phyloP scores from a whole-genome alignment of 768 basidiomycete species.

The Mycena vulgaris region DNA sequence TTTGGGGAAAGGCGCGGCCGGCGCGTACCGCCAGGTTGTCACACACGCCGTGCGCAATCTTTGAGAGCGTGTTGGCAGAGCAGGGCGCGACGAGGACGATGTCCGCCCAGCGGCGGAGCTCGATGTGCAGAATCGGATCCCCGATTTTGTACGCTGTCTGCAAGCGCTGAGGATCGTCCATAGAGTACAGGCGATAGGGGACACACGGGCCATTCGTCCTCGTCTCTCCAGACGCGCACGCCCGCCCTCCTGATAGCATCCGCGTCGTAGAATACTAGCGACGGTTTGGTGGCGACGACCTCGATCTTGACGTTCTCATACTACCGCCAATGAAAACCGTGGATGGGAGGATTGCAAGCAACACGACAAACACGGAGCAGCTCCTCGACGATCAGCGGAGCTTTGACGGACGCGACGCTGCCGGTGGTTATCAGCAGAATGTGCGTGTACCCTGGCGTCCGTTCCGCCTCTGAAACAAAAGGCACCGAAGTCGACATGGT shows the following conservation, averaged over 20 bases:
- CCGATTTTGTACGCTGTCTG: slow-evolving; percentile 85
- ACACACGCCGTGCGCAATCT: slow-evolving; percentile 90
- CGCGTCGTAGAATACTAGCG: slow-evolving; percentile 82
- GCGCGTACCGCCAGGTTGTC: slow-evolving; percentile 89
- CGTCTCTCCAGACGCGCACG: slow-evolving; percentile 87
- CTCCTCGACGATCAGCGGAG: slow-evolving; percentile 88
- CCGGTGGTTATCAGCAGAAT: slow-evolving; percentile 91
- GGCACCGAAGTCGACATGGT: slow-evolving; percentile 33
- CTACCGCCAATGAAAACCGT: slow-evolving; percentile 55
- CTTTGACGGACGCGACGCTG: slow-evolving; percentile 96
- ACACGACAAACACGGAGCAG: slow-evolving; percentile 67
- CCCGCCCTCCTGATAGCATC: slow-evolving; percentile 66
- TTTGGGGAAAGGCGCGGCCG: not conserved
- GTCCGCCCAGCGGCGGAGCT: slow-evolving; percentile 95
- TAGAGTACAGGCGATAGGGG: not conserved
- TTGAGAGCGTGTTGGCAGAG: slow-evolving; percentile 96
- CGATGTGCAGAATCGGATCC: slow-evolving; percentile 96
- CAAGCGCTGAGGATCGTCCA: not conserved
- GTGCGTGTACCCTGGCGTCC: slow-evolving; percentile 65
- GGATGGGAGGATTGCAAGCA: not conserved
- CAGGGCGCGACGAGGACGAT: slow-evolving; percentile 96
- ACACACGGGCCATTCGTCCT: slow-evolving; percentile 94
- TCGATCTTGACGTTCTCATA: slow-evolving; percentile 83
- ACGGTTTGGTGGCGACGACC: slow-evolving; percentile 85
- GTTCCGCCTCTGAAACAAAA: slow-evolving; percentile 61